Conservation (phyloP, 2,329 filamentous ascomycete species). For the Cladosporium austrohemisphaericum region DNA sequence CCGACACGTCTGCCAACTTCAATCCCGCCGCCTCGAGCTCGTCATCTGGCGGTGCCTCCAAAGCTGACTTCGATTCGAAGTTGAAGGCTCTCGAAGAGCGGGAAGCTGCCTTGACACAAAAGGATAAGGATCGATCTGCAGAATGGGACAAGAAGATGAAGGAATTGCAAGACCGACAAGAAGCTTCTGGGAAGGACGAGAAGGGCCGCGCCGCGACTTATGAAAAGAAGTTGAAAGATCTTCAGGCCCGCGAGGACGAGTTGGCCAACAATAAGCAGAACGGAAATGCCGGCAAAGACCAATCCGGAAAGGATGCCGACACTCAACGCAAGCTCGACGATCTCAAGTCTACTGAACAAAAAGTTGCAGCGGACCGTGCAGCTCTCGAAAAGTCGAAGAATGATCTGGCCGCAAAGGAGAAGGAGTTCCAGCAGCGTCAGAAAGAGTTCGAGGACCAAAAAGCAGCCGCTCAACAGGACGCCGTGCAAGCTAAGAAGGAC, state of each 20-base stretch:
- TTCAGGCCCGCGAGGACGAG: constrained; percentile 7
- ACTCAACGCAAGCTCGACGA: constrained; percentile 11
- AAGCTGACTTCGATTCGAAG: constrained; percentile 7
- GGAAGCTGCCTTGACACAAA: neutral
- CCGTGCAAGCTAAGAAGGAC: constrained; percentile 1
- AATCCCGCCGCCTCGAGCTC: neutral
- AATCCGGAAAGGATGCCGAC: constrained; percentile 2
- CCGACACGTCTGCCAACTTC: constrained; percentile 5
- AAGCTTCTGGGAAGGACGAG: constrained; percentile 1
- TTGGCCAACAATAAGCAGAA: constrained; percentile 2
- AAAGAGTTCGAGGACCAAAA: constrained; percentile 5
- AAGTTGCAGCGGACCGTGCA: constrained; percentile 2
- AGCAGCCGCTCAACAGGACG: neutral
- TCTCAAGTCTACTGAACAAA: constrained; percentile 1
- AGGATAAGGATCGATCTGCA: neutral
- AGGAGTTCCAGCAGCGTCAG: constrained; percentile 9
- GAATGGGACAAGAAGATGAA: constrained; percentile 1
- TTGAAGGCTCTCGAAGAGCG: constrained; percentile 14
- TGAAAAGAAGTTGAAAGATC: constrained; percentile 13
- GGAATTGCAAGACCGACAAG: constrained; percentile 3
- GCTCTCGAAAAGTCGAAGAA: neutral
- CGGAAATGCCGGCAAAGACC: neutral
- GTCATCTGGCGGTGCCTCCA: neutral
- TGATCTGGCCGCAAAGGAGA: neutral
- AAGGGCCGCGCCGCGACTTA: constrained; percentile 1